Percentiles rank a stretch among this genome's conserved stretches.
Conservation (phyloP, 2,329 filamentous ascomycete genomes). For the Aspergillus sclerotialis region DNA sequence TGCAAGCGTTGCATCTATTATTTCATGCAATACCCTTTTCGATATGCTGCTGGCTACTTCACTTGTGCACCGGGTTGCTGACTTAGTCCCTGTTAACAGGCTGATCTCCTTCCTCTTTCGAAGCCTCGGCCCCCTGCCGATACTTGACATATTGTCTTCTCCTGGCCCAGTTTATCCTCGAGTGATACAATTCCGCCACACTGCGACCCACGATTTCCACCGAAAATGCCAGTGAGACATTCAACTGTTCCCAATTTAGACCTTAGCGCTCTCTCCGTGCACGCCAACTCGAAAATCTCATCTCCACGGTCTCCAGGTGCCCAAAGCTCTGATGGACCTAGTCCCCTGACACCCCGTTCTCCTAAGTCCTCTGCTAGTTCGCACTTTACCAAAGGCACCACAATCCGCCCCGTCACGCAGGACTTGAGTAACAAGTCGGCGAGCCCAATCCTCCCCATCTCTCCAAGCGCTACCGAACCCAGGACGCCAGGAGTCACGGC, state of each 20-base stretch:
- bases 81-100: background rate
- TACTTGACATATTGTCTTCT: background rate
- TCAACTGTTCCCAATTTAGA: slow-evolving; percentile 32
- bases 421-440: slow-evolving; percentile 24
- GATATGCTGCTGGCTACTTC: too few species aligned
- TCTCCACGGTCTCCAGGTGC: slow-evolving; percentile 28
- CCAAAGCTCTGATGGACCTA: slow-evolving; percentile 28
- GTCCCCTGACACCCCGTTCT: slow-evolving; percentile 31
- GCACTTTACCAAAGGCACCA: slow-evolving; percentile 30
- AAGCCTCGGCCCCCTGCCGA: background rate
- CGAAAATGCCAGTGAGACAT: slow-evolving; percentile 31
- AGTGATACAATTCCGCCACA: slow-evolving; percentile 1
- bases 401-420: slow-evolving; percentile 35
- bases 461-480: slow-evolving; percentile 21
- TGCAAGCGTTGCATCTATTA: background rate
- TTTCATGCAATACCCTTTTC: background rate
- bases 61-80: too few species aligned
- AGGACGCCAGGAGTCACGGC: slow-evolving; percentile 38
- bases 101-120: slow-evolving; percentile 2
- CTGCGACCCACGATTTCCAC: slow-evolving; percentile 8
- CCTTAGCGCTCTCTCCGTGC: slow-evolving; percentile 25
- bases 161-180: background rate
- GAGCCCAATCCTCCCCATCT: slow-evolving; percentile 21
- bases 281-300: slow-evolving; percentile 21
- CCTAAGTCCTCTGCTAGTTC: slow-evolving; percentile 32